A percentile compares a stretch with the other conserved stretches of the same genome.
phyloP scores from a whole-genome alignment of 225 moss, liverwort and hornwort species.

The Marchantia paleacea region DNA sequence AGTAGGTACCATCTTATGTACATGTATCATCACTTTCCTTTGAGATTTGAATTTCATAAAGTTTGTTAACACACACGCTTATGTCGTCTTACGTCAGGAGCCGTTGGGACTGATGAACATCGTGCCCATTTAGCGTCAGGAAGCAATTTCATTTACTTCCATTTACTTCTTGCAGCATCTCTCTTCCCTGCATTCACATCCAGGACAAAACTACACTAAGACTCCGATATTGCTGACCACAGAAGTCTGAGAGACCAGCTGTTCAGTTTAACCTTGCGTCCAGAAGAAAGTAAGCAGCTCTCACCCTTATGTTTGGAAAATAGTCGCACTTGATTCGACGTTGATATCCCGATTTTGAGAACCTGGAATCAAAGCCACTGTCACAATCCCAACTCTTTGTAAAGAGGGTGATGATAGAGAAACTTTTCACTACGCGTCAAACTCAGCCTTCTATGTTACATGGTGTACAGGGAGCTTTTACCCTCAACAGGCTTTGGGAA shows the following conservation, averaged over 20 bases:
- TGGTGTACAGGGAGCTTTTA: not conserved
- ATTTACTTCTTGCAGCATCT: slow-evolving; percentile 40
- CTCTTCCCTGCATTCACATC: slow-evolving; percentile 36
- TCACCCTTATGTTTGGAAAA: slow-evolving; percentile 38
- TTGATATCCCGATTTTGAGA: not conserved
- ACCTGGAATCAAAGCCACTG: not conserved
- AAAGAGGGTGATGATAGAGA: too few relatives aligned
- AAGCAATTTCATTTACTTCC: slow-evolving; percentile 50
- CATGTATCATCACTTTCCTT: too few relatives aligned
- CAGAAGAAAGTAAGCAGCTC: not conserved
- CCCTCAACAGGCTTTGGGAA: not conserved
- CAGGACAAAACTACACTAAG: not conserved
- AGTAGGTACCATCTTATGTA: too few relatives aligned
- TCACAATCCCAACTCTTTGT: not conserved
- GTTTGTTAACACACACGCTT: not conserved
- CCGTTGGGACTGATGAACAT: not conserved
- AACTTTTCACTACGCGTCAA: too few relatives aligned
- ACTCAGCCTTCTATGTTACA: too few relatives aligned
- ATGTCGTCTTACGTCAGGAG: not conserved
- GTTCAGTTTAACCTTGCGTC: not conserved
- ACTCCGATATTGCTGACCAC: not conserved
- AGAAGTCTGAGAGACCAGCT: too few relatives aligned
- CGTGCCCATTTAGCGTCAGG: slow-evolving; percentile 48
- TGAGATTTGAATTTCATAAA: too few relatives aligned
- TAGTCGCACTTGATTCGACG: slow-evolving; percentile 26